phyloP scores from a whole-genome alignment of 257 asterid genomes.

The Paraleonurus japonicus region DNA sequence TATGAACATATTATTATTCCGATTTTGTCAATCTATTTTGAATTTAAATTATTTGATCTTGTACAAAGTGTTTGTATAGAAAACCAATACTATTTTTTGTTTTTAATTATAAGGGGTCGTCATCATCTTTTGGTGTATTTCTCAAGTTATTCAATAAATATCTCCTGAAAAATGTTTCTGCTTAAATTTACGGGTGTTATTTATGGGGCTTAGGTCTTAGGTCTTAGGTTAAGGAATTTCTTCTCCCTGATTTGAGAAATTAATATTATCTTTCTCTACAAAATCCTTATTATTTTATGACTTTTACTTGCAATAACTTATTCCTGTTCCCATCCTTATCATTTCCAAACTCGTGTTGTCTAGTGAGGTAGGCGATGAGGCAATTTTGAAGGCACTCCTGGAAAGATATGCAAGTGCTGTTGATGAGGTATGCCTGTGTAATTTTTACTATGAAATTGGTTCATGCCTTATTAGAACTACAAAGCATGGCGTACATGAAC shows the following conservation, averaged over 20 bases:
- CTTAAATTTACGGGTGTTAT: constrained; percentile 11
- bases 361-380: constrained; percentile 94
- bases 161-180: constrained; percentile 2
- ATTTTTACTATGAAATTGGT: constrained; percentile 11
- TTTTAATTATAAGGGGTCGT: not conserved
- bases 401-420: constrained; percentile 57
- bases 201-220: not conserved
- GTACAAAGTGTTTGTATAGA: constrained; percentile 13
- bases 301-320: not conserved
- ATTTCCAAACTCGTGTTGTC: constrained; percentile 30
- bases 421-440: constrained; percentile 57
- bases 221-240: not conserved
- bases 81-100: not conserved
- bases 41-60: constrained; percentile 15
- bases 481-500: not conserved
- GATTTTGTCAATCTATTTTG: constrained; percentile 16
- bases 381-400: constrained; percentile 73
- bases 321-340: constrained; percentile 18
- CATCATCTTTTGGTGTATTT: not conserved
- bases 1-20: constrained; percentile 1
- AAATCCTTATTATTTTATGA: constrained; percentile 4
- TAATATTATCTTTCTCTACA: not conserved
- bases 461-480: not conserved
- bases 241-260: constrained; percentile 21
- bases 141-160: constrained; percentile 14